These are phyloP conservation scores for Enterocytospora artemiae DNA, from an alignment of 371 early-diverging fungal genomes.

Conservation along the genomic window DNA sequence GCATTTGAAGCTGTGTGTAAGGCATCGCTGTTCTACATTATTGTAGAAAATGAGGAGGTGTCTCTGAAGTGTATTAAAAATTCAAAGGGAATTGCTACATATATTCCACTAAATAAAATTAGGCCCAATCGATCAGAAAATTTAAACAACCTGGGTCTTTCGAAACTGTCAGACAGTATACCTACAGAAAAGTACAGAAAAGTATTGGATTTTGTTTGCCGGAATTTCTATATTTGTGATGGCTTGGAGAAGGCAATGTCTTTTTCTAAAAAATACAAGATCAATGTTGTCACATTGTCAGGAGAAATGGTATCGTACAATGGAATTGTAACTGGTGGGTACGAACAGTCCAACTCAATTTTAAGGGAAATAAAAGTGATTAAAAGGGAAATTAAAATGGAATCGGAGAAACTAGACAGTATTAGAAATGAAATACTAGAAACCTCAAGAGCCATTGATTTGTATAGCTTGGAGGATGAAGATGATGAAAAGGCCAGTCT, in stretches of 20 bases:
- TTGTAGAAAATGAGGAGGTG: constrained; percentile 80
- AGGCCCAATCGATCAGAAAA: background rate
- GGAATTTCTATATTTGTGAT: constrained; percentile 32
- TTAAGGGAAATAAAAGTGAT: constrained; percentile 34
- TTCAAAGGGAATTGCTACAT: constrained; percentile 71
- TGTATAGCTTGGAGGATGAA: background rate
- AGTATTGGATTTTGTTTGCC: constrained; percentile 42
- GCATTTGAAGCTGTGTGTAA: constrained; percentile 50
- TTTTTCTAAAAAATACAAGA: constrained; percentile 32
- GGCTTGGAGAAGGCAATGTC: constrained; percentile 42
- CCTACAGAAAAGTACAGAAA: too few relatives aligned
- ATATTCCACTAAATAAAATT: constrained; percentile 72
- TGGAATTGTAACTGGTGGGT: constrained; percentile 56
- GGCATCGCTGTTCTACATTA: constrained; percentile 77
- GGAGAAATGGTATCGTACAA: constrained; percentile 50
- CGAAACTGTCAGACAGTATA: constrained; percentile 1
- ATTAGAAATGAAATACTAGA: constrained; percentile 3
- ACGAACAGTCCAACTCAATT: constrained; percentile 26
- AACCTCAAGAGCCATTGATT: constrained; percentile 7
- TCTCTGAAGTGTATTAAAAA: constrained; percentile 68
- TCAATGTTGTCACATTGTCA: constrained; percentile 52
- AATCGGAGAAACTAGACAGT: constrained; percentile 5
- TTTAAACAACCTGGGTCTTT: constrained; percentile 21
- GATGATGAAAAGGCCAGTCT: background rate
- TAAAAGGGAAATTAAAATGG: constrained; percentile 23